Evolutionary conservation across 1,139 yeast species (phyloP), one percentile per base, ranked within the genome.

Genomic region (Diutina neorugosa): DNA sequence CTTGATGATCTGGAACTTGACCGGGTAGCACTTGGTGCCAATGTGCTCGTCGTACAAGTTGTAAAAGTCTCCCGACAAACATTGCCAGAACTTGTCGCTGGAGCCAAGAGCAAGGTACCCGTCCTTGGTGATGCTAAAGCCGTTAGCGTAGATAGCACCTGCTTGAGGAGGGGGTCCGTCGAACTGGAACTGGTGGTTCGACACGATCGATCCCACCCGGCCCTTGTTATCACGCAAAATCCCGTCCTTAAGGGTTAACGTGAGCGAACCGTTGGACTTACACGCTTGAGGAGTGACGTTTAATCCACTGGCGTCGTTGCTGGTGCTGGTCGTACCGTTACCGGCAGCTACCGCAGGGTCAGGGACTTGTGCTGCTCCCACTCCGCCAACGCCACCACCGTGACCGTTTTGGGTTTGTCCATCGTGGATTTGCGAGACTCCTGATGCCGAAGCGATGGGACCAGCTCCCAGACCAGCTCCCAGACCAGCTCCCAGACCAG

Each of bases 91-190:
- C 59, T 73, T 71, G 58, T 79, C 77, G 55, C 68, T 65, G 69
- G 74, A 71, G 71, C 93, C 93, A 60, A 86, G 71, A 56, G 88
- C 87, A 67, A 86, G 79, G 74, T 73, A 66, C 62, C 89, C 89
- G 54, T 80, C 84, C 11, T 57, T 53, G n/a, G 76, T 67, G 37
- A 73, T 64, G 19, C 70, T 65, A 77, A 77, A 86, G 60, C 94
- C 94, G 57, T 82, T 87, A 65, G 94, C 94, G 71, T 82, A 85
- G 70, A 86, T 82, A 62, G 90, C 78, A 70, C 94, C 94, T 56
- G 93, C 91, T 77, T 86, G 94, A 64, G 93, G 93, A 71, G 91
- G 90, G 62, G 93, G 94, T 69, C 93, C 93, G 66, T 85, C 93
- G 64, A 85, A 85, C 75, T 85, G 93, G 84, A 85, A 84, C 76